Evolutionary conservation across 108 stramenopile species (phyloP), one percentile per base, ranked within the genome.

Genomic region (Ochromonas danica): DNA sequence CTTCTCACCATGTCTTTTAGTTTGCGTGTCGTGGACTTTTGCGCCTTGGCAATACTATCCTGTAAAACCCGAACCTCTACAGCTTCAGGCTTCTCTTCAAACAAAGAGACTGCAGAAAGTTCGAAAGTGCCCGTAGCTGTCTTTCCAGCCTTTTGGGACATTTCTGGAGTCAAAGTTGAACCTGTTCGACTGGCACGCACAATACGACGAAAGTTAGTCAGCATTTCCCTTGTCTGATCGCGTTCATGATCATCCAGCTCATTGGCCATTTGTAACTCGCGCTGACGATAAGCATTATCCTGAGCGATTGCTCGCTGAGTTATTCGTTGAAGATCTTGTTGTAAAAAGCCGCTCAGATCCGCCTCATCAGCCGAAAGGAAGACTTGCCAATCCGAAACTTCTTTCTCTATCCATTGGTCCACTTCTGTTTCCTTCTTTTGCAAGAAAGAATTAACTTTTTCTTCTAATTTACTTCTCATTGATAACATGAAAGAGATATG

Each of bases 391-490:
- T 67, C 31, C 25, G 27, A 10, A 3, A 67, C 17, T 33, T 67
- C 63, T 36, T 67, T 67, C 31, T 67, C 63, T 10, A 67, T 28
- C 27, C 35, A 67, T 31, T 6, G 10, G 25, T 67, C 63, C 3
- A 67, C 31, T 67, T 67, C 63, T 67, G 3, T 6, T 67, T 67
- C 63, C 31, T 67, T 67, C 35, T 36, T 28, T 67, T 36, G 63
- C 3, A 67, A 14, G 31, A 67, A 67, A 67, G 27, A 35, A 3
- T 31, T 36, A 22, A 67, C 63, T 67, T 67, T 67, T 10, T 67
- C 63, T 67, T 67, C 63, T 6, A 67, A 36, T 67, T 67, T 67
- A 31, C 31, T 6, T 33, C 25, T 67, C 63, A 67, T 67, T 67
- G 3, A 25, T 6, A 10, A 35, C 17, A 67, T 67, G 25, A 67